Percentiles rank a stretch among this genome's conserved stretches.
Evolutionary conservation across 768 basidiomycete genomes (phyloP).

Genomic region (Pleurotus citrinopileatus): DNA sequence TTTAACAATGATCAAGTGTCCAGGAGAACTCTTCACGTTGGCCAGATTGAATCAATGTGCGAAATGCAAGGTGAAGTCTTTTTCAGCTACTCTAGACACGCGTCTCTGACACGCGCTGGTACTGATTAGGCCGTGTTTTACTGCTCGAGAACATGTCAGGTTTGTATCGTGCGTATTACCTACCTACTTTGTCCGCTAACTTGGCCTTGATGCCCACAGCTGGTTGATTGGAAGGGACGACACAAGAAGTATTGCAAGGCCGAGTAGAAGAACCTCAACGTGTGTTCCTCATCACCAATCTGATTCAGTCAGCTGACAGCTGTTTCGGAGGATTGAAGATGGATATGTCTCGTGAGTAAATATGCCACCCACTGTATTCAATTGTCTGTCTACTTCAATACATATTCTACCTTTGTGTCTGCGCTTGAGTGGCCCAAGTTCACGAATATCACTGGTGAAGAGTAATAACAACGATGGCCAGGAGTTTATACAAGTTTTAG

Average conservation of each 20-base stretch:
- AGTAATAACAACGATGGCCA: no score
- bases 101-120: background rate
- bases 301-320: no score
- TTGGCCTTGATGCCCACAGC: background rate
- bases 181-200: background rate
- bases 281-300: background rate
- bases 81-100: background rate
- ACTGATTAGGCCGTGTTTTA: slow-evolving; percentile 10
- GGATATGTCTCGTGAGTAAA: no score
- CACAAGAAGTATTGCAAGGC: slow-evolving; percentile 11
- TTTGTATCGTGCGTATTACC: background rate
- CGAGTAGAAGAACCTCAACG: background rate
- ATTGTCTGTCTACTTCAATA: no score
- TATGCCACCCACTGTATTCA: no score
- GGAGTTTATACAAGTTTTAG: no score
- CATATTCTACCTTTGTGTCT: no score
- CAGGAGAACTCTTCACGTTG: slow-evolving; percentile 13
- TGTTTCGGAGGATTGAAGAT: no score
- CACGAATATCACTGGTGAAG: no score
- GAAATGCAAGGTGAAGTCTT: slow-evolving; percentile 22
- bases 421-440: no score
- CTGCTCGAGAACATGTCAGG: slow-evolving; percentile 13
- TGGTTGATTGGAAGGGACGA: slow-evolving; percentile 8
- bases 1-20: slow-evolving; percentile 19
- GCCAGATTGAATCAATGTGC: slow-evolving; percentile 21